These are phyloP conservation scores for Perilla frutescens DNA, from an alignment of 257 asterid species.

Conservation along the genomic window DNA sequence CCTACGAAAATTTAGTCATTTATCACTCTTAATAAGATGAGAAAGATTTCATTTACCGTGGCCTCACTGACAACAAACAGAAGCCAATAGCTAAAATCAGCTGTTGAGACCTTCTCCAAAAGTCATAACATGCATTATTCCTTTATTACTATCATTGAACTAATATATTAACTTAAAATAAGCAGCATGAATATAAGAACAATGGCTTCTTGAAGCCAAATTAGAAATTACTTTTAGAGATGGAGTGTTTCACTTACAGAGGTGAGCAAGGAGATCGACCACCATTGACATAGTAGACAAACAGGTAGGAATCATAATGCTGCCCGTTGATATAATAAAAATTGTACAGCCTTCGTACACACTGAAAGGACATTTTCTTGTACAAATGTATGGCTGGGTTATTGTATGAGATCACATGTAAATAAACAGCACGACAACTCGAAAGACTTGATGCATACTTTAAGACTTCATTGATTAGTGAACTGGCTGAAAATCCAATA, in stretches of 20 bases:
- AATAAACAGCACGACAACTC: conserved; percentile 85
- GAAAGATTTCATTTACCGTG: not conserved
- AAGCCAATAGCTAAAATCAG: not conserved
- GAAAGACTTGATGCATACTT: conserved; percentile 75
- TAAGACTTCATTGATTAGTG: conserved; percentile 74
- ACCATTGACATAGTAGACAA: conserved; percentile 91
- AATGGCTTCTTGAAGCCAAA: not conserved
- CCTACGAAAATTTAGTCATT: not conserved
- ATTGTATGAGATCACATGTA: conserved; percentile 95
- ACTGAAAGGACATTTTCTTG: conserved; percentile 88
- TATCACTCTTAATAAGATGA: not conserved
- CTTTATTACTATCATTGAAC: not conserved
- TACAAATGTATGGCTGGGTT: conserved; percentile 88
- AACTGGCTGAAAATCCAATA: conserved; percentile 74
- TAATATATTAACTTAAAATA: conserved; percentile 7
- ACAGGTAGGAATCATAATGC: conserved; percentile 86
- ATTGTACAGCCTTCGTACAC: conserved; percentile 68
- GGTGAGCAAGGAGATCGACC: conserved; percentile 98
- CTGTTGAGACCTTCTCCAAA: too few relatives aligned
- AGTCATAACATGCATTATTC: too few relatives aligned
- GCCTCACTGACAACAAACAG: not conserved
- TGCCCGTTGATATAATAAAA: conserved; percentile 87
- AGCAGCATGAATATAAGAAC: not conserved
- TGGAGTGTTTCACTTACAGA: conserved; percentile 62
- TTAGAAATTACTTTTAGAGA: conserved; percentile 13